phyloP scores from a whole-genome alignment of 2,329 filamentous ascomycete genomes.

The Botrytis cinerea region DNA sequence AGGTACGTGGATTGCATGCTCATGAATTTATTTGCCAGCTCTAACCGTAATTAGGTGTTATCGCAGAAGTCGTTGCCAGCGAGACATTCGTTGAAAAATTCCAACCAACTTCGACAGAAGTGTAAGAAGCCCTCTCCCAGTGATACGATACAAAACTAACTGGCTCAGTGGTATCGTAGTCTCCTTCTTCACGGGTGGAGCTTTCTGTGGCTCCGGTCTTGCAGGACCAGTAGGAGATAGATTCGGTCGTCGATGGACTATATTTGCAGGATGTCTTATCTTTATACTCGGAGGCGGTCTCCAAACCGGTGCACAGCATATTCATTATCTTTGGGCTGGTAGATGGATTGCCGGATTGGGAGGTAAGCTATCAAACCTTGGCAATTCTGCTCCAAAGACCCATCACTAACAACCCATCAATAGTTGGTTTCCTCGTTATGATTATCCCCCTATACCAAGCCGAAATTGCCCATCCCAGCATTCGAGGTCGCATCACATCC shows the following conservation, averaged over 20 bases:
- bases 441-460: conserved; percentile 53
- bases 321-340: conserved; percentile 67
- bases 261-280: conserved; percentile 67
- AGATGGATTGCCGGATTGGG: conserved; percentile 68
- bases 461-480: conserved; percentile 75
- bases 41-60: conserved; percentile 29
- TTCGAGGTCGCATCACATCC: conserved; percentile 70
- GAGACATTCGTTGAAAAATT: conserved; percentile 48
- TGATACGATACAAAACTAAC: neutral
- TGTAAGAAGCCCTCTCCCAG: conserved; percentile 29
- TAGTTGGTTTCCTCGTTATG: conserved; percentile 27
- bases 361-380: conserved; percentile 30
- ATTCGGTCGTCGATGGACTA: conserved; percentile 70
- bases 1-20: conserved; percentile 47
- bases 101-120: conserved; percentile 37
- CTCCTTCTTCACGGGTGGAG: conserved; percentile 72
- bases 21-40: conserved; percentile 24
- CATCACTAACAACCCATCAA: neutral
- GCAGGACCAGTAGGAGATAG: conserved; percentile 53
- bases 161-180: conserved; percentile 67
- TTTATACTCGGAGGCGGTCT: conserved; percentile 73
- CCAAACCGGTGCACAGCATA: conserved; percentile 65
- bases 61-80: conserved; percentile 47
- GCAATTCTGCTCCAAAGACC: too few relatives aligned
- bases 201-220: conserved; percentile 59